Conservation (phyloP, 1,139 yeast species). For the Geotrichum carabidarum region DNA sequence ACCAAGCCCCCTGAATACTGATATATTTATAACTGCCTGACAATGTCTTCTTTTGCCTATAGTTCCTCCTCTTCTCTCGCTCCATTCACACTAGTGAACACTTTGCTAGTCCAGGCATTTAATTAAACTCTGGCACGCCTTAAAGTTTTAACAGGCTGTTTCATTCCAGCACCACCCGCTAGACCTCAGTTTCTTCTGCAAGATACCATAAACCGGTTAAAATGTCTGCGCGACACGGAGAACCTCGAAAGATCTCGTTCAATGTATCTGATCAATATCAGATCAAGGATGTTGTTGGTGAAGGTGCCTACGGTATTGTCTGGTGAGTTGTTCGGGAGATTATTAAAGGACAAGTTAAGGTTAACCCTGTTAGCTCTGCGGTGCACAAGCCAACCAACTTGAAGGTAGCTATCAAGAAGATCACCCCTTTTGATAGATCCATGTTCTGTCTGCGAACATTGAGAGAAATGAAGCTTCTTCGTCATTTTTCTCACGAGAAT, state of each 20-base stretch:
- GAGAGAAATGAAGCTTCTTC: conserved; percentile 79
- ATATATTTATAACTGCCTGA: not conserved
- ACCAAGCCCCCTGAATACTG: not conserved
- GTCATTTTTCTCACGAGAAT: conserved; percentile 88
- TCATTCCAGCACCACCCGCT: not conserved
- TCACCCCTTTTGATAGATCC: conserved; percentile 87
- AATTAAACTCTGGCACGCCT: not conserved
- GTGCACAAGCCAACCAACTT: conserved; percentile 81
- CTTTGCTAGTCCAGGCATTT: not conserved
- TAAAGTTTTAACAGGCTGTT: not conserved
- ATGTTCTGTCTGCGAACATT: conserved; percentile 88
- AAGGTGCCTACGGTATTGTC: conserved; percentile 97
- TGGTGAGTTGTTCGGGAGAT: conserved; percentile 39
- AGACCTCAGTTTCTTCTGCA: not conserved
- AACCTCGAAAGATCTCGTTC: conserved; percentile 56
- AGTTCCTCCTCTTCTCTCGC: not conserved
- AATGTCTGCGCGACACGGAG: conserved; percentile 1
- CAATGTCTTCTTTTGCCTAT: not conserved
- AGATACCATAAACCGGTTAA: not conserved
- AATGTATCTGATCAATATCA: conserved; percentile 86
- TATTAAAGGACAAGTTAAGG: not conserved
- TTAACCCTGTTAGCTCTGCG: conserved; percentile 49
- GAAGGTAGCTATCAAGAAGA: conserved; percentile 90
- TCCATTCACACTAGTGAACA: not conserved
- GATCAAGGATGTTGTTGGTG: conserved; percentile 81